Conservation (phyloP, 768 basidiomycete species). For the Termitomyces sp. region DNA sequence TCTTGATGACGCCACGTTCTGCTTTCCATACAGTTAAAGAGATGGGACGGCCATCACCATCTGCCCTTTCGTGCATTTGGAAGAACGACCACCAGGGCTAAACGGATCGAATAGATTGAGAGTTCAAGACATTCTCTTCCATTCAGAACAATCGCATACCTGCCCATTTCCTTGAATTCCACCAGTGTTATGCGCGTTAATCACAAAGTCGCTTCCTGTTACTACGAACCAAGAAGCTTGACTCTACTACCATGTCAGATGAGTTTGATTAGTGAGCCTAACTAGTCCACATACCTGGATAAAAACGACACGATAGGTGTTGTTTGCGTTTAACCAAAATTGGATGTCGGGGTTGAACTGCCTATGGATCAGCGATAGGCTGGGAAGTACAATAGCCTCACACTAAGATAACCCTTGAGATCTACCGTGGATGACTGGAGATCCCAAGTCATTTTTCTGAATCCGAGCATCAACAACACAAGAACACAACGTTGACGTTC, state of each 20-base stretch:
- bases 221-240: conserved; percentile 67
- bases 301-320: conserved; percentile 59
- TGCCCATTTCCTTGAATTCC: conserved; percentile 62
- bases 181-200: conserved; percentile 53
- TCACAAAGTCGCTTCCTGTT: conserved; percentile 49
- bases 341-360: conserved; percentile 53
- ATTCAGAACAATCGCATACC: conserved; percentile 20
- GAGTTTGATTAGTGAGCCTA: background rate
- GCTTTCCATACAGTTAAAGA: conserved; percentile 48
- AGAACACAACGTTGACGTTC: background rate
- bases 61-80: conserved; percentile 38
- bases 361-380: background rate
- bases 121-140: background rate
- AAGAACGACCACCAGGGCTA: conserved; percentile 58
- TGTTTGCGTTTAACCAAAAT: conserved; percentile 51
- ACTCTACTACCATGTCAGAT: conserved; percentile 25
- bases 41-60: conserved; percentile 59
- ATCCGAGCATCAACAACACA: background rate
- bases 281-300: conserved; percentile 43
- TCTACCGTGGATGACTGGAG: conserved; percentile 39
- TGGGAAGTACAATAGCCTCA: conserved; percentile 16
- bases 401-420: conserved; percentile 42
- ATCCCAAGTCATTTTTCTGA: conserved; percentile 54
- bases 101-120: background rate
- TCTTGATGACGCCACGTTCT: conserved; percentile 35